Evolutionary conservation across 139 green algal genomes (phyloP).

Genomic region (Zygnema cylindricum): DNA sequence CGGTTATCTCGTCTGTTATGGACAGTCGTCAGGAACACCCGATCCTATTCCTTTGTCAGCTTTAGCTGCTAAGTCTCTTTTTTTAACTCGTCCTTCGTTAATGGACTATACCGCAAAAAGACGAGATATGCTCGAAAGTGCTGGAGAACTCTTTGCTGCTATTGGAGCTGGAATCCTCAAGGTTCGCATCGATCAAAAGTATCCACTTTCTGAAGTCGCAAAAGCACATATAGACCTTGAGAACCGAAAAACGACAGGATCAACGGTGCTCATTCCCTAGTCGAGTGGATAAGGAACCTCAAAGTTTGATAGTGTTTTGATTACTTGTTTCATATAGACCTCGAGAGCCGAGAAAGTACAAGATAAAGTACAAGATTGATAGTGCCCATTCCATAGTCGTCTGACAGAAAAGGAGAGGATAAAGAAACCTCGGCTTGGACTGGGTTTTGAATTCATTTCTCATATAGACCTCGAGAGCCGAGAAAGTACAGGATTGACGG

Average conservation of each 20-base stretch:
- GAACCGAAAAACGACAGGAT: conserved; percentile 23
- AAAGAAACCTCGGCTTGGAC: too few species aligned
- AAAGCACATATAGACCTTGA: conserved; percentile 44
- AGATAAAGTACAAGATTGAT: too few species aligned
- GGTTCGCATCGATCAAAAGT: conserved; percentile 27
- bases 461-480: too few species aligned
- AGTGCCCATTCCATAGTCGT: too few species aligned
- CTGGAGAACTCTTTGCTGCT: conserved; percentile 42
- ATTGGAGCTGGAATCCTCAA: not conserved
- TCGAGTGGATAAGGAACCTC: too few species aligned
- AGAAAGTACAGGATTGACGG: too few species aligned
- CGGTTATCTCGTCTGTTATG: conserved; percentile 35
- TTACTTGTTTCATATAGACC: too few species aligned
- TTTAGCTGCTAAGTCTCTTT: conserved; percentile 29
- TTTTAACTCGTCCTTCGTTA: conserved; percentile 19
- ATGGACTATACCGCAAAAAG: conserved; percentile 43
- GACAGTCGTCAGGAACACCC: conserved; percentile 30
- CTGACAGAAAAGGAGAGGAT: too few species aligned
- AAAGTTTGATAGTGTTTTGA: too few species aligned
- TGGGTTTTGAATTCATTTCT: too few species aligned
- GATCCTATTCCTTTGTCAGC: conserved; percentile 11
- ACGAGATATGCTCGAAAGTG: conserved; percentile 18
- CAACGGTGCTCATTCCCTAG: conserved; percentile 38
- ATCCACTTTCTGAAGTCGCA: conserved; percentile 28
- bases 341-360: too few species aligned